A percentile compares a stretch with the other conserved stretches of the same genome.
Conservation (phyloP, 768 basidiomycete genomes). For the Tulasnella sp. region DNA sequence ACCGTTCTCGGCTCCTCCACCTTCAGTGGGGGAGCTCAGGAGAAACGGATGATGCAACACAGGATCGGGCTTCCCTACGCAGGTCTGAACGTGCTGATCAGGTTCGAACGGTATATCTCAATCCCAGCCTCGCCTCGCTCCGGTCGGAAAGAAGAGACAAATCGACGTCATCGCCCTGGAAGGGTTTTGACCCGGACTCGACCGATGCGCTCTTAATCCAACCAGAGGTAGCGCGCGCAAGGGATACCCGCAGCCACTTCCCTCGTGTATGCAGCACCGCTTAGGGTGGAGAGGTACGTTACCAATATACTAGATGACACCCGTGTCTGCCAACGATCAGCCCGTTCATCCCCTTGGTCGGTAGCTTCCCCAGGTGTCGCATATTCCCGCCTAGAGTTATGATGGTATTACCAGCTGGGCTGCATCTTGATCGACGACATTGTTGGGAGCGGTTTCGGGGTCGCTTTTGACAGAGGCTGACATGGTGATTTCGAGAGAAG, state of each 20-base stretch:
- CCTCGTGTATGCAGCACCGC: conserved; percentile 48
- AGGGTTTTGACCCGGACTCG: conserved; percentile 40
- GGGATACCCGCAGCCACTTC: conserved; percentile 91
- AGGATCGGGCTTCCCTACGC: conserved; percentile 90
- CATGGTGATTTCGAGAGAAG: neutral
- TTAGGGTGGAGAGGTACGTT: conserved; percentile 58
- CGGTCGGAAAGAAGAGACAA: conserved; percentile 33
- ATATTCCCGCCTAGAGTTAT: neutral
- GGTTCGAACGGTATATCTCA: conserved; percentile 99
- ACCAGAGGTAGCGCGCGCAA: conserved; percentile 35
- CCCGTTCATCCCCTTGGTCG: conserved; percentile 43
- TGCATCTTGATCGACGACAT: conserved; percentile 51
- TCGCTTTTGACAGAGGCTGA: conserved; percentile 10
- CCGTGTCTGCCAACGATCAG: conserved; percentile 37
- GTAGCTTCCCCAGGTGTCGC: conserved; percentile 33
- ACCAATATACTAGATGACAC: conserved; percentile 55
- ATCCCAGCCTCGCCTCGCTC: conserved; percentile 55
- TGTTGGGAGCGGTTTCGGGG: conserved; percentile 14
- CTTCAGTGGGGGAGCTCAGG: conserved; percentile 45
- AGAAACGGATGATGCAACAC: conserved; percentile 52
- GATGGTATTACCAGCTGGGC: conserved; percentile 59
- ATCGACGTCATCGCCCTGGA: conserved; percentile 31
- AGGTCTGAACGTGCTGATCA: conserved; percentile 93
- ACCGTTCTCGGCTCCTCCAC: conserved; percentile 37
- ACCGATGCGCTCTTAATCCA: conserved; percentile 37